Base-by-base conservation (phyloP, 257 asterid species). In the Avicennia marina region DNA sequence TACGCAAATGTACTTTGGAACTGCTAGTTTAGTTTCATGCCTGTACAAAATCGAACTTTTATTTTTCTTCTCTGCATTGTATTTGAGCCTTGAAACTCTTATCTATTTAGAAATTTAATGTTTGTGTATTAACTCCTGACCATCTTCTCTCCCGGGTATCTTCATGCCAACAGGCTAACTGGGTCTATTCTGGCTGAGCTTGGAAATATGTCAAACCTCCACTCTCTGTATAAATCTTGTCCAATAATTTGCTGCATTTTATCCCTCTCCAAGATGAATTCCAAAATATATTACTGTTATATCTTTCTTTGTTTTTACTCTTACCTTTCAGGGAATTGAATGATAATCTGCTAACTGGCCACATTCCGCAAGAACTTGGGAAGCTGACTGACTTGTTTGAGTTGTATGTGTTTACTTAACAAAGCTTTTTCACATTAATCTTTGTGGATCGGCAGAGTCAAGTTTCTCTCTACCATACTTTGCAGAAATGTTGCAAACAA, bases 201-300 rank as follows among this genome's bases (percentile, higher is more conserved):
- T 7, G 99, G 99, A 44, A 89, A 93, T 72, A 93, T 93, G 99
- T 56, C 99, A 11, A 93, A 86, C 65, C 95, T 93, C 31, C 99
- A 93, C 71, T 93, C 89, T 66, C 64, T 93, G 97, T 93, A 79
- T 12, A 47, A 34, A 7, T 15, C 59, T 58, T 65, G 41, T 3
- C 13, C 10, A 5, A 36, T 7, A 29, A 2, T 7, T 29, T 29
- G 33, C 7, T 3, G 33, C 7, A 3, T 25, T 38, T 17, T 2
- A 29, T 29, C 33, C 33, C 5, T 29, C 7, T 29, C 7, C 33
- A 29, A 7, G 33, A 7, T 29, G 33, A 9, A 17, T 13, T 7
- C 10, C 6, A 7, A 11, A 6, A n/a, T 59, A 4, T 40, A 16
- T 15, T 13, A 39, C 10, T 36, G 13, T 2, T 12, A 11, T 36